Base-by-base conservation (phyloP, 495 filamentous ascomycete species). In the Tuber aestivum region DNA sequence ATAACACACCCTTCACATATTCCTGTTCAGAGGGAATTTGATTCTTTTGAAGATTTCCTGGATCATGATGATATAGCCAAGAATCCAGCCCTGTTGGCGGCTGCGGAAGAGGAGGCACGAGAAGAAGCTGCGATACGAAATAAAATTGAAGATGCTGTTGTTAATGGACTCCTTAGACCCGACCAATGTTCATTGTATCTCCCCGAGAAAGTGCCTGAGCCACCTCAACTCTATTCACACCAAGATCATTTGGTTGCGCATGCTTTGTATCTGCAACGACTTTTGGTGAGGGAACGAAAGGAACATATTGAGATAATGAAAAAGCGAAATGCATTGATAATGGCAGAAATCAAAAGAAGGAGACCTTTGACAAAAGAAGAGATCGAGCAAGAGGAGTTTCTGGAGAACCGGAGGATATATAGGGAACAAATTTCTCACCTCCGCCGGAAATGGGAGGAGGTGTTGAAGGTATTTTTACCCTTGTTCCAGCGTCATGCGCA, bases 201-300 rank as follows among this genome's bases (percentile, higher is more conserved):
- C n/a, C 91, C 91, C 0, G 93, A 97, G 75, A 87, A 89, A 69
- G 91, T 93, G 77, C 86, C 89, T 61, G 89, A 91, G 74, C 92
- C 92, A 3, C 87, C 90, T 9, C 89, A 88, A 74, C 93, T 93
- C 73, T 97, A 93, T 85, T 90, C 90, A 23, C 94, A 97, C 81
- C 88, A 89, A 74, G 94, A 97, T 81, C 92, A 97, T 81, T 87
- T 98, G 12, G 88, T 93, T 65, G 89, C 90, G 21, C 94, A 97
- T 79, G 93, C 92, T 69, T 77, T 92, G 18, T 89, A 93, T 78
- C 94, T 98, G 79, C 89, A 92, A 61, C 90, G 88, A 77, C 85
- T 97, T 56, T 87, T 97, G 85, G 85, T 90, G 37, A 87, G 89
- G 72, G 96, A 98, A 83, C 89, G 91, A 74, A 89, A 87, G 77